Conservation (phyloP, 768 basidiomycete genomes). For the Termitomyces eurrhizus region DNA sequence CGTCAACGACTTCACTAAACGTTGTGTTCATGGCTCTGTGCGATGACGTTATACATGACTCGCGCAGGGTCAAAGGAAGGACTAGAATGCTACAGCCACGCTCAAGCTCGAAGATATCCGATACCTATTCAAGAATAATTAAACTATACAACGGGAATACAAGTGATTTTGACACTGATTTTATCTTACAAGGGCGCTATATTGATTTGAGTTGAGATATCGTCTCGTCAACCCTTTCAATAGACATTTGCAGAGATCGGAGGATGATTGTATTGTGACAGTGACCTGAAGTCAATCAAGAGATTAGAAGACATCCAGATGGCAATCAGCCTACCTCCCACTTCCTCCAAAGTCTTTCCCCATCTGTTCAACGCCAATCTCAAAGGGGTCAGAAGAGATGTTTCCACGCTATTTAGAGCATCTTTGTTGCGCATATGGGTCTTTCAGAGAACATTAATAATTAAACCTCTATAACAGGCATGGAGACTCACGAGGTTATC, state of each 20-base stretch:
- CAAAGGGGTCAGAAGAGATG: conserved; percentile 42
- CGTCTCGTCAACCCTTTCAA: conserved; percentile 47
- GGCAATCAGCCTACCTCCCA: conserved; percentile 21
- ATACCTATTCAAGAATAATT: neutral
- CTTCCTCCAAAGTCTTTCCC: conserved; percentile 18
- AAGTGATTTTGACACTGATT: neutral
- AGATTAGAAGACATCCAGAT: neutral
- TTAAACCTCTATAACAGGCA: neutral
- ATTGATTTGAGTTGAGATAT: conserved; percentile 7
- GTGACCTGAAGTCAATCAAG: conserved; percentile 20
- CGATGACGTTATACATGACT: neutral
- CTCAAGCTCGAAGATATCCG: too few relatives aligned
- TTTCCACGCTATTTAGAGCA: conserved; percentile 40
- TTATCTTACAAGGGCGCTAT: neutral
- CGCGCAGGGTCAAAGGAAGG: neutral
- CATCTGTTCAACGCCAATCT: conserved; percentile 32
- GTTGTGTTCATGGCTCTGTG: neutral
- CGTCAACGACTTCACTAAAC: neutral
- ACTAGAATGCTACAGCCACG: neutral
- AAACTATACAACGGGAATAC: neutral
- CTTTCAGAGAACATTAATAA: conserved; percentile 24
- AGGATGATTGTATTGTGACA: conserved; percentile 32
- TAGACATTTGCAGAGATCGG: conserved; percentile 42
- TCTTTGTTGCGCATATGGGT: conserved; percentile 48
- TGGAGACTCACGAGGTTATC: conserved; percentile 43